phyloP scores from a whole-genome alignment of 106 monocot genomes.

The Acorus calamus region DNA sequence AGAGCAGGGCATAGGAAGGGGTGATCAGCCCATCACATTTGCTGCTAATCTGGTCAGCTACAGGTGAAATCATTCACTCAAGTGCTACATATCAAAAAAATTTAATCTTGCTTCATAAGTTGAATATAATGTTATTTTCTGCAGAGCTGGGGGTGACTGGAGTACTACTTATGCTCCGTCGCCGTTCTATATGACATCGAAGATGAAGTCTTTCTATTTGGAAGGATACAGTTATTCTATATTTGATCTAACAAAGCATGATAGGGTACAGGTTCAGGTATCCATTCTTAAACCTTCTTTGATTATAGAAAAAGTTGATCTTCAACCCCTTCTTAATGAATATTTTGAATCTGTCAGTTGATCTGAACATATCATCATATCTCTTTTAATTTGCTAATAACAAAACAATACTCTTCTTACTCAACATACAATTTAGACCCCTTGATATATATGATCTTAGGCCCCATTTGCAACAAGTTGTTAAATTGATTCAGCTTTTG shows the following conservation, averaged over 20 bases:
- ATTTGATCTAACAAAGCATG: slow-evolving; percentile 63
- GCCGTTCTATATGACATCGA: slow-evolving; percentile 84
- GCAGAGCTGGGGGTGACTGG: slow-evolving; percentile 78
- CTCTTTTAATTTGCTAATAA: too few species aligned
- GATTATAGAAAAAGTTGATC: too few species aligned
- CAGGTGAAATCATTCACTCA: slow-evolving; percentile 33
- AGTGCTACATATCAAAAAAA: too few species aligned
- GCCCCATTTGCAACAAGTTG: too few species aligned
- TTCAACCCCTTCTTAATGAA: too few species aligned
- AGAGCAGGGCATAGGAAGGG: slow-evolving; percentile 91
- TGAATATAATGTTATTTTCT: background rate
- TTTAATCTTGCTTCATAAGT: too few species aligned
- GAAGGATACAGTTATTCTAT: slow-evolving; percentile 71
- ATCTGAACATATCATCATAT: too few species aligned
- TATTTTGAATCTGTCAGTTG: too few species aligned
- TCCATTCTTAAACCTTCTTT: background rate
- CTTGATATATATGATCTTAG: too few species aligned
- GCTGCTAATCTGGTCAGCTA: slow-evolving; percentile 77
- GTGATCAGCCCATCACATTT: slow-evolving; percentile 84
- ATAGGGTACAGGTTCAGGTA: slow-evolving; percentile 83
- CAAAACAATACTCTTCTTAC: too few species aligned
- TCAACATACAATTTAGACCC: too few species aligned
- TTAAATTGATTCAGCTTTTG: too few species aligned
- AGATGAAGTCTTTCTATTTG: slow-evolving; percentile 72
- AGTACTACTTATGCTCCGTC: slow-evolving; percentile 88